These are phyloP conservation scores for Penicillium sp. DNA, from an alignment of 2,329 filamentous ascomycete genomes.

Conservation along the genomic window DNA sequence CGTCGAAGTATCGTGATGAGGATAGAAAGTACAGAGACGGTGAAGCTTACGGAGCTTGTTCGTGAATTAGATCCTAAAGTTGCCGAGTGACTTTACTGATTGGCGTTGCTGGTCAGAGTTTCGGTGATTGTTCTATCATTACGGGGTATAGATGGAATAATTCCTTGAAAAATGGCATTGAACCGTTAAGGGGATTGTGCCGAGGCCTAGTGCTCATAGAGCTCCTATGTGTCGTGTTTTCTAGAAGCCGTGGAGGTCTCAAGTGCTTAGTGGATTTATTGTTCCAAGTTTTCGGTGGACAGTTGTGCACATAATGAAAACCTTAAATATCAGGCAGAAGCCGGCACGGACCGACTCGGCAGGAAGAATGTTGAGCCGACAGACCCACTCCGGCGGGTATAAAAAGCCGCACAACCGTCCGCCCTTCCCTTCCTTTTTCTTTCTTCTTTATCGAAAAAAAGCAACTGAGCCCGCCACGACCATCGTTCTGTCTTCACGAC, in stretches of 20 bases:
- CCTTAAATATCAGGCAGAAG: background rate
- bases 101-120: background rate
- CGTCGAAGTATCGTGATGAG: background rate
- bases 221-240: too few species aligned
- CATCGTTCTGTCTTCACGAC: conserved; percentile 55
- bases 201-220: background rate
- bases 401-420: conserved; percentile 29
- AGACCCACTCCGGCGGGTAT: conserved; percentile 28
- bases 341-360: background rate
- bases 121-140: background rate
- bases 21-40: background rate
- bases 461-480: conserved; percentile 71
- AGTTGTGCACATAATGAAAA: background rate
- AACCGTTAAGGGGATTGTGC: background rate
- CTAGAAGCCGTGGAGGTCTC: too few species aligned
- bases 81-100: background rate
- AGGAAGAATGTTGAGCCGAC: conserved; percentile 24
- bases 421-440: conserved; percentile 39
- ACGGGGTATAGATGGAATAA: too few species aligned
- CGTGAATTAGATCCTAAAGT: background rate
- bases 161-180: background rate
- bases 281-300: background rate
- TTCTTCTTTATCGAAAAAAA: conserved; percentile 57
- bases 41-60: background rate
- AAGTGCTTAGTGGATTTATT: background rate